Evolutionary conservation across 768 basidiomycete genomes (phyloP), one percentile per base, ranked within the genome.

Genomic region (Pleurotus platypus): DNA sequence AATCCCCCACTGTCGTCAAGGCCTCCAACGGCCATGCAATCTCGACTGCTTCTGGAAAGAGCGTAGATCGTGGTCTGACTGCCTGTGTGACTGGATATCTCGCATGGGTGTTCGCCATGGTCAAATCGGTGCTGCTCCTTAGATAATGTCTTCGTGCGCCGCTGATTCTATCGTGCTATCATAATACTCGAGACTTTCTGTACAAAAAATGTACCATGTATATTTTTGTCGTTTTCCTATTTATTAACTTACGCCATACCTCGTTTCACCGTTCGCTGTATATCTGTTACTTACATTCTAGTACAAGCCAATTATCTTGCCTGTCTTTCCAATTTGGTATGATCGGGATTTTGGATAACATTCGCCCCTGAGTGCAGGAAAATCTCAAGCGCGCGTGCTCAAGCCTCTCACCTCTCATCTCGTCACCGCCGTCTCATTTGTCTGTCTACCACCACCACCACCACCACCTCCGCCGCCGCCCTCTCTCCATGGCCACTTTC

Each of bases 81-180:
- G 55, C 55, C 43, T 40, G 42, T 26, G 45, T 56, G 6, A 47
- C 55, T 15, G 30, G 55, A 18, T 56, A 56, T 24, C 16, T 56
- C 35, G 55, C 55, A 6, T 46, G 55, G 46, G 37, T 56, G 27
- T 27, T 46, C 27, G 43, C 38, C 9, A 38, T 47, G 20, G 55
- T 56, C 12, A 56, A 56, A 22, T 56, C 46, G 20, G 43, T 47
- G 18, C 40, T 56, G 27, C 43, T 56, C 13, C 15, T 56, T 12
- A 27, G 55, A 56, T 56, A 38, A 46, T 24, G 48, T 13, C 22
- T 49, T 24, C 48, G n/a, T 13, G 2, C 48, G 30, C 22, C 22
- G 30, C 22, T 24, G 45, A 0, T 16, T 46, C 22, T 13, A 9
- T 46, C 16, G 45, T 12, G 9, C 18, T 46, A 15, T 46, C 45